Base-by-base conservation (phyloP, 805 yeast species). In the Yarrowia sp. region DNA sequence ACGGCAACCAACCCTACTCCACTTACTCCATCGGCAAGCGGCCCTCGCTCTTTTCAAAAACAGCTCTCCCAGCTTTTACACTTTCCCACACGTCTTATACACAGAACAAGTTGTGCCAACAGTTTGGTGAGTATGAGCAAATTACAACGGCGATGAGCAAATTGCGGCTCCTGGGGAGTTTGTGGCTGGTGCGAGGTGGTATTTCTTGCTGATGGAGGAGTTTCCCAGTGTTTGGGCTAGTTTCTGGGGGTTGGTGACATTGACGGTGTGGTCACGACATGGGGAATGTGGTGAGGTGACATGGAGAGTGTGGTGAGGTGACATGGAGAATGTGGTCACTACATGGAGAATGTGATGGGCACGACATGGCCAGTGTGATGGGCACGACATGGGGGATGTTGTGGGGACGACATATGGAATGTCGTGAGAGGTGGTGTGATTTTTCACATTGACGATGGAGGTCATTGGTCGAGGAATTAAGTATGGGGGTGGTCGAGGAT, bases 111-210 rank as follows among this genome's bases (percentile, higher is more conserved):
- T 59, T 59, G 65, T 59, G 52, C 52, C 52, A 59, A 59, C 65
- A n/a, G 45, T 59, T 59, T 59, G 65, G 65, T 59, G 52, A 59
- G 65, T 59, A 59, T 59, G 65, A 59, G 65, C 65, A 59, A 59
- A 59, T 59, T 26, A n/a, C 26, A 42, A 16, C 41, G 61, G 9
- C 32, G 52, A 16, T 45, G 65, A 59, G 65, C 65, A 59, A 59
- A 59, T 59, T 59, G 52, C n/a, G 11, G 8, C 2, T 15, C 36
- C 15, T 3, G 53, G 53, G 19, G 12, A 32, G 53, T 26, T 12
- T 38, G 10, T 38, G 32, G 32, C 32, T 26, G 32, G 32, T 26
- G 32, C 32, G 32, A 26, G 7, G 32, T 2, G 32, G 32, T 26
- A 26, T 26, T 26, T 26, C 32, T 26, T 3, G 7, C 4, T 5